Evolutionary conservation across 805 yeast species (phyloP).

Genomic region (Candida maltosa): DNA sequence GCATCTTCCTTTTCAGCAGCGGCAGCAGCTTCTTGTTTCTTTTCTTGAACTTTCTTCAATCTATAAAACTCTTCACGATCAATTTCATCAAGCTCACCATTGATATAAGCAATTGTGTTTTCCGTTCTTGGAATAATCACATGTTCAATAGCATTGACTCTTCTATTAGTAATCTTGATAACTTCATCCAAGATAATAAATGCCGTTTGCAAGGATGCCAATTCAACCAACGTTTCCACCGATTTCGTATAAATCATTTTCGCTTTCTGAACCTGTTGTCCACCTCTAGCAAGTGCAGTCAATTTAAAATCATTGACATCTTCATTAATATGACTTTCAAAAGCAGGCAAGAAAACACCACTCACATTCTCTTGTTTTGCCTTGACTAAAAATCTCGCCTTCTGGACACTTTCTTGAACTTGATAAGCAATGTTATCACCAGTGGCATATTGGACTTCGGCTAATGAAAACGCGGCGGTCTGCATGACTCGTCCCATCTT

Average conservation of each 20-base stretch:
- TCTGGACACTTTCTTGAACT: conserved; percentile 89
- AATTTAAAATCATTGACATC: conserved; percentile 89
- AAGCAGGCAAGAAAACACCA: conserved; percentile 92
- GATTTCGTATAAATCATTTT: conserved; percentile 90
- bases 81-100: conserved; percentile 93
- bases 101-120: conserved; percentile 87
- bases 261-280: conserved; percentile 95
- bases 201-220: conserved; percentile 95
- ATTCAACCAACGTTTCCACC: conserved; percentile 93
- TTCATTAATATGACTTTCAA: conserved; percentile 80
- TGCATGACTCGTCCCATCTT: conserved; percentile 99
- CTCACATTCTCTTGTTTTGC: conserved; percentile 95
- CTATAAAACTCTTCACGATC: conserved; percentile 98
- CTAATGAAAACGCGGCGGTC: conserved; percentile 94
- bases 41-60: conserved; percentile 92
- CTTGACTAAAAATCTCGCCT: conserved; percentile 84
- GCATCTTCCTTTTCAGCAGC: conserved; percentile 54
- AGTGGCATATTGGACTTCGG: conserved; percentile 96
- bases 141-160: conserved; percentile 98
- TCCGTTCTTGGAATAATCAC: conserved; percentile 97
- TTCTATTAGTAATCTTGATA: conserved; percentile 94
- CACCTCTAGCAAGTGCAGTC: conserved; percentile 98
- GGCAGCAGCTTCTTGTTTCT: conserved; percentile 80
- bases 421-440: conserved; percentile 95
- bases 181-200: conserved; percentile 96